Evolutionary conservation across 805 yeast genomes (phyloP), one percentile per base, ranked within the genome.

Genomic region (Metschnikowia borealis): DNA sequence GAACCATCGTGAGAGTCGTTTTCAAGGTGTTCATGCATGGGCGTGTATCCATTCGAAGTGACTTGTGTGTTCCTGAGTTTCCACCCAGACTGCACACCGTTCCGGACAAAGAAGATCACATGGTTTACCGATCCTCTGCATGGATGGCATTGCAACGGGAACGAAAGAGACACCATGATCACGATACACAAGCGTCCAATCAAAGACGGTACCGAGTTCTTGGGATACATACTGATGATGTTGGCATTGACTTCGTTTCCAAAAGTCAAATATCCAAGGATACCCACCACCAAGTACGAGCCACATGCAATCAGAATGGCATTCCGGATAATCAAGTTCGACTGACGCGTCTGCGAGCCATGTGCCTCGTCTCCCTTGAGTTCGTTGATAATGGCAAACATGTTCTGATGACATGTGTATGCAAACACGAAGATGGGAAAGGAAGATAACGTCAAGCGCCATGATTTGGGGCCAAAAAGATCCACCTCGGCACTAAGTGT

Each of bases 81-180:
- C 39, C 63, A 56, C 21, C 59, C 56, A 6, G 62, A 26, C 20
- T 48, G 46, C 26, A 68, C 65, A 7, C 74, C 74, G 32, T 64
- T 56, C 35, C 62, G 69, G 17, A 77, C 47, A 72, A 81, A 83
- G 52, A 78, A 77, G 23, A 73, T 57, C 46, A 87, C 81, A 61
- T 87, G 89, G 64, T 87, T 85, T 31, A 81, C 68, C 3, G 91
- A 83, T 15, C 87, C 80, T 53, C 96, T 73, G 54, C 89, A 82
- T 18, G 96, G 96, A 64, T 87, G 89, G 60, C 89, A 85, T 75
- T 87, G 82, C 51, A 87, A 73, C 14, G 96, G 95, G 67, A 76
- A 87, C 3, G 90, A 83, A 38, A 87, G 70, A n/a, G 83, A 70
- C 14, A 87, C 87, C 91, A 87, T 85, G 17, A 83, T 64, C 0